Conservation (phyloP, 331 rosid genomes). For the Stylosanthes scabra region DNA sequence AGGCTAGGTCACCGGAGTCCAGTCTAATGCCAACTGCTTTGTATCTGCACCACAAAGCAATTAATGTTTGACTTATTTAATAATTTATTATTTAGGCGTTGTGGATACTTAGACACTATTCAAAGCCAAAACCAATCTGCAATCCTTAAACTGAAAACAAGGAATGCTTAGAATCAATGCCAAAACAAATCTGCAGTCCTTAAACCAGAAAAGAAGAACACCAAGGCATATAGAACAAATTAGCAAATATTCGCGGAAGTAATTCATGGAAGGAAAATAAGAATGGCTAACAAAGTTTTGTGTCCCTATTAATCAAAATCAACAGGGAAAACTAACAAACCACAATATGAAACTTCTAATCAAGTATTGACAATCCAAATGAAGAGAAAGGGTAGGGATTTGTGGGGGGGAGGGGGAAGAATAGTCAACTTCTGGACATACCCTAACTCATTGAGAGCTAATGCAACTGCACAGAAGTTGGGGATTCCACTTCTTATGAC, state of each 20-base stretch:
- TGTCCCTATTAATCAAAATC: not conserved
- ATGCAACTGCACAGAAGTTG: slow-evolving; percentile 94
- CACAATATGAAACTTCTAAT: slow-evolving; percentile 12
- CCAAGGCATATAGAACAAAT: not conserved
- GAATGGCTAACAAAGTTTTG: not conserved
- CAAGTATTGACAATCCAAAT: slow-evolving; percentile 7
- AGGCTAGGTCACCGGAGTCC: slow-evolving; percentile 94
- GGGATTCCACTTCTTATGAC: slow-evolving; percentile 97
- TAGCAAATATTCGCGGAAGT: not conserved
- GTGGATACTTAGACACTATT: slow-evolving; percentile 3
- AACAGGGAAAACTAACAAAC: not conserved
- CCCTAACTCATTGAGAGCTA: slow-evolving; percentile 93
- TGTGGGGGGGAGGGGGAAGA: too few species aligned
- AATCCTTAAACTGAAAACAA: not conserved
- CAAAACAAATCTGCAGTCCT: not conserved
- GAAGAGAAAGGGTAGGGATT: not conserved
- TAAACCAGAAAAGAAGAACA: not conserved
- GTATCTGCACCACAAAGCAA: slow-evolving; percentile 67
- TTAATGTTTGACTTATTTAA: slow-evolving; percentile 11
- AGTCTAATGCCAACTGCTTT: slow-evolving; percentile 85
- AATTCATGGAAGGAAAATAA: slow-evolving; percentile 5
- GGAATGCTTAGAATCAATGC: not conserved
- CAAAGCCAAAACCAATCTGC: not conserved
- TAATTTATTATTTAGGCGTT: not conserved
- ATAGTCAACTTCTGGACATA: slow-evolving; percentile 46